Evolutionary conservation across 1,284 basidiomycete genomes (phyloP), one percentile per base, ranked within the genome.

Genomic region (Hypsizygus ulmarius): DNA sequence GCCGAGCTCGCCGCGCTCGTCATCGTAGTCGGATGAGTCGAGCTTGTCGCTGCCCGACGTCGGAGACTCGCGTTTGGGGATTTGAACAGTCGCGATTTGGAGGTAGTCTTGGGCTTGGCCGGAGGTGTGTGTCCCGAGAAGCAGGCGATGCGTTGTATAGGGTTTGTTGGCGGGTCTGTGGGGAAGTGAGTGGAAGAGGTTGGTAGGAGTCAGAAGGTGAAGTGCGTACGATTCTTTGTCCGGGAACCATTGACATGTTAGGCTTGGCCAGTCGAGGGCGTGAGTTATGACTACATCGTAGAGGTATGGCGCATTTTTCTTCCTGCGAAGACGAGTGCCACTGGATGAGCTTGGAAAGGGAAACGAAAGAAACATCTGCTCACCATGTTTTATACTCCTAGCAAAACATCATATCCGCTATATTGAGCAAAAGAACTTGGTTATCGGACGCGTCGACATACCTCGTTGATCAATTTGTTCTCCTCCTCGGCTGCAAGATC

Each of bases 171-270:
- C 72, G 18, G 93, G 90, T 49, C 88, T 91, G 42, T 18, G 51
- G 7, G 12, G 21, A 40, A 11, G 19, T 4, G 12, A 39, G 42
- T 45, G 38, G 40, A 43, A 30, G 34, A 39, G 36, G 16, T 5
- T 39, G 28, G 25, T 55, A 35, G 18, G 19, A 14, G 28, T 43
- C 36, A 42, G 29, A 30, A 11, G 9, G 47, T 35, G 32, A 30
- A 12, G 35, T 21, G 74, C 89, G 61, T 60, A 94, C 93, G 81
- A 80, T 70, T 97, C 93, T 68, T 87, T 88, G 75, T 99, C 96
- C 0, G 97, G 97, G 66, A 99, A 92, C 97, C 97, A 99, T 72
- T 99, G 97, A 66, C 92, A 95, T 2, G 97, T 99, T 60, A 99
- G 68, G 60, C 88, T 93, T 12, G 97, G 97, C 97, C 97, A 99